Conservation (phyloP, 1,284 basidiomycete genomes). For the Ustilago sp. region DNA sequence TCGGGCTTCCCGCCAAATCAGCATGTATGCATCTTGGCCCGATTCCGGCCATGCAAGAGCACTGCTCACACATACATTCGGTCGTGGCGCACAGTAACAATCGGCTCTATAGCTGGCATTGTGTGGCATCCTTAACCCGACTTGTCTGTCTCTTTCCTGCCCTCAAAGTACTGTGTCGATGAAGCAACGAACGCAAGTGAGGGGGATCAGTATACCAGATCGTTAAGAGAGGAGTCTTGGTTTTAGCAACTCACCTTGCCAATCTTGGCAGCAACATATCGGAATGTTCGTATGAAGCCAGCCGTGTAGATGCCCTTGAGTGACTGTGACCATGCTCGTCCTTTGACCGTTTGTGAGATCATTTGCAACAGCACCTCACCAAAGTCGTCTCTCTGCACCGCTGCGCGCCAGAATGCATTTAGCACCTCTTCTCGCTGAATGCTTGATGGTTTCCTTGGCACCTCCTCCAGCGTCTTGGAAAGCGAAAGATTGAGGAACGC, state of each 20-base stretch:
- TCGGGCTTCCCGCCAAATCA: background rate
- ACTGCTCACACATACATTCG: no score
- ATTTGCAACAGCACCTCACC: slow-evolving; percentile 49
- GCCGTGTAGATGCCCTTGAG: slow-evolving; percentile 68
- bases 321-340: slow-evolving; percentile 62
- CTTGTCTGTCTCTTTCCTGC: slow-evolving; percentile 31
- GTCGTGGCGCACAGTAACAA: background rate
- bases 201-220: background rate
- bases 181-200: background rate
- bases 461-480: slow-evolving; percentile 45
- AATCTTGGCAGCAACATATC: slow-evolving; percentile 65
- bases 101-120: background rate
- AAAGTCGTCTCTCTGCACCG: slow-evolving; percentile 55
- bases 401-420: slow-evolving; percentile 56
- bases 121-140: background rate
- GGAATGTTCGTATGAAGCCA: slow-evolving; percentile 58
- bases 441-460: slow-evolving; percentile 23
- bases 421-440: slow-evolving; percentile 39
- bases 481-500: slow-evolving; percentile 60
- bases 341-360: slow-evolving; percentile 59
- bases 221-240: background rate
- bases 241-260: slow-evolving; percentile 53
- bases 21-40: no score
- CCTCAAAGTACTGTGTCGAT: slow-evolving; percentile 50
- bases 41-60: no score